Conservation (phyloP, 208 protist genomes). For the Vickermania ingenoplastis region DNA sequence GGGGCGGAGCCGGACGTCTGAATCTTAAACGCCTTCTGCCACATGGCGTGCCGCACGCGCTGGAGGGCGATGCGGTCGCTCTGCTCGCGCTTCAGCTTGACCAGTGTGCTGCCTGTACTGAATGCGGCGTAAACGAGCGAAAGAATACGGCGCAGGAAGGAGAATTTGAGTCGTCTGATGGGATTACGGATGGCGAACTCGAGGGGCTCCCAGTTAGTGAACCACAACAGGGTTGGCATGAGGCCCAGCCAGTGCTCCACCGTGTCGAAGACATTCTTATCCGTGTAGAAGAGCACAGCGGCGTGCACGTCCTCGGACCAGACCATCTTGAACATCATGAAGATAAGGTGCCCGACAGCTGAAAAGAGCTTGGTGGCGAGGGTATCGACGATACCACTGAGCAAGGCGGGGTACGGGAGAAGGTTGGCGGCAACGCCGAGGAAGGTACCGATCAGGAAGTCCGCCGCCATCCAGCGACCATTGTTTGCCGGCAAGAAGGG, state of each 20-base stretch:
- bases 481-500: constrained; percentile 12
- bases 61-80: constrained; percentile 19
- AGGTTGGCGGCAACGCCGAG: constrained; percentile 14
- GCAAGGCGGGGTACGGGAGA: constrained; percentile 19
- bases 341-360: constrained; percentile 18
- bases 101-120: constrained; percentile 16
- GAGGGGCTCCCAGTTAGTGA: constrained; percentile 26
- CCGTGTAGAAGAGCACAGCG: constrained; percentile 22
- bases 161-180: constrained; percentile 30
- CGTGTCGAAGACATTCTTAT: constrained; percentile 17
- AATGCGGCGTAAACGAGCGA: constrained; percentile 31
- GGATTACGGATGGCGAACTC: constrained; percentile 29
- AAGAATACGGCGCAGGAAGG: constrained; percentile 26
- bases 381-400: constrained; percentile 17
- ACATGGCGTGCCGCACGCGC: constrained; percentile 6
- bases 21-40: background rate
- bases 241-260: constrained; percentile 17
- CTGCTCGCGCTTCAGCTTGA: constrained; percentile 9
- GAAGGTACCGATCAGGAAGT: constrained; percentile 20
- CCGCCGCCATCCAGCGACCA: constrained; percentile 13
- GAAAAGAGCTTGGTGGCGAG: constrained; percentile 16
- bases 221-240: constrained; percentile 30
- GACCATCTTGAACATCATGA: constrained; percentile 21
- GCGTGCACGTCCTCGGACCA: constrained; percentile 20
- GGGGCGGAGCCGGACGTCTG: background rate